Percentiles rank a stretch among this genome's conserved stretches.
phyloP scores from a whole-genome alignment of 768 basidiomycete genomes.

The Russula vinacea region DNA sequence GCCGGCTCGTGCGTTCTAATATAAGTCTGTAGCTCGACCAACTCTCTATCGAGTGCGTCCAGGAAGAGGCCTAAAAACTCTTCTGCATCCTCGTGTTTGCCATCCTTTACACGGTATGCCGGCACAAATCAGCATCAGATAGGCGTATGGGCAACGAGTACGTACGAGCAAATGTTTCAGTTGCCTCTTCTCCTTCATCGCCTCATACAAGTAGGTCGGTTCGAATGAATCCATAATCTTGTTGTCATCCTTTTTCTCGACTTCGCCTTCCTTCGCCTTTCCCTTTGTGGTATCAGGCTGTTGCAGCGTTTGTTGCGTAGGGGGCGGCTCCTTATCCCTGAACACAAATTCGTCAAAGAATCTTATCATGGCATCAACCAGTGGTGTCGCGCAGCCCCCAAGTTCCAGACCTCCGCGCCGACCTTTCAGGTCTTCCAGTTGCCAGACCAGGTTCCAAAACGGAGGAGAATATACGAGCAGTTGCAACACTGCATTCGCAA shows the following conservation, averaged over 20 bases:
- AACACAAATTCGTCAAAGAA: slow-evolving; percentile 78
- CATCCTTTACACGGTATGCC: slow-evolving; percentile 50
- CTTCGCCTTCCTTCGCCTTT: slow-evolving; percentile 41
- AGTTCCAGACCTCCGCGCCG: slow-evolving; percentile 35
- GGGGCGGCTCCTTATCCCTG: slow-evolving; percentile 31
- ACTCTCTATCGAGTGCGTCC: slow-evolving; percentile 90
- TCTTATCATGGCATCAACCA: slow-evolving; percentile 63
- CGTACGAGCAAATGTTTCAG: slow-evolving; percentile 89
- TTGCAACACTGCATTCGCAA: slow-evolving; percentile 92
- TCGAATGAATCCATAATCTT: slow-evolving; percentile 66
- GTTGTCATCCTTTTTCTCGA: slow-evolving; percentile 51
- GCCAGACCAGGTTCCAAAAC: slow-evolving; percentile 73
- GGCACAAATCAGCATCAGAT: background rate
- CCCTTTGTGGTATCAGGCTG: slow-evolving; percentile 33
- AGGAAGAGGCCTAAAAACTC: slow-evolving; percentile 97
- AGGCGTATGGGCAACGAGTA: slow-evolving; percentile 23
- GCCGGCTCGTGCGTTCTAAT: slow-evolving; percentile 40
- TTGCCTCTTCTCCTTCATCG: slow-evolving; percentile 87
- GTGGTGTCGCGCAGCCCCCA: slow-evolving; percentile 42
- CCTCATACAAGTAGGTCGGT: slow-evolving; percentile 84
- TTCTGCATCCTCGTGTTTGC: slow-evolving; percentile 96
- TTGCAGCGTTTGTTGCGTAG: slow-evolving; percentile 18
- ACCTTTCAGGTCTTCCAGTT: slow-evolving; percentile 53
- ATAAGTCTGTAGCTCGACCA: slow-evolving; percentile 60
- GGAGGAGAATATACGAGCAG: slow-evolving; percentile 82